Percentiles rank a stretch among this genome's conserved stretches.
phyloP scores from a whole-genome alignment of 2,329 filamentous ascomycete species.

The Geosmithia flava region DNA sequence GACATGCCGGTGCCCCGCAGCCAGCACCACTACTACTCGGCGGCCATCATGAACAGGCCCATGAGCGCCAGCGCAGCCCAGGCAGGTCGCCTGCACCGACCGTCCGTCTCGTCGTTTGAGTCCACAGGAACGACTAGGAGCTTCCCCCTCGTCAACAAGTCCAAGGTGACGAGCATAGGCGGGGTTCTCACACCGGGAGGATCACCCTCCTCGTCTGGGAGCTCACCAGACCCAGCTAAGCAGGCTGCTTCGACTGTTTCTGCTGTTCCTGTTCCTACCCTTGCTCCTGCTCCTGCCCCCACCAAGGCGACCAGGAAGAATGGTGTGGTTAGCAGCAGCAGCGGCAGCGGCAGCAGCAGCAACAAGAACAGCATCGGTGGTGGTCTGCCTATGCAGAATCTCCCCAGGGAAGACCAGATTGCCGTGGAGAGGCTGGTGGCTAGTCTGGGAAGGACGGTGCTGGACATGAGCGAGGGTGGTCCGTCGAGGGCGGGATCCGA shows the following conservation, averaged over 20 bases:
- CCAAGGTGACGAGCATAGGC: constrained; percentile 23
- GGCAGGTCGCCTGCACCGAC: constrained; percentile 32
- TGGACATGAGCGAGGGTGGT: constrained; percentile 46
- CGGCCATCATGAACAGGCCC: constrained; percentile 22
- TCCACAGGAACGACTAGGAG: constrained; percentile 48
- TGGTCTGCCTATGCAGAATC: constrained; percentile 25
- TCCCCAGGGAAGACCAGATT: constrained; percentile 44
- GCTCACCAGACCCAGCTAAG: background rate
- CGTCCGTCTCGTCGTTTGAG: constrained; percentile 43
- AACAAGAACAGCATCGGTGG: background rate
- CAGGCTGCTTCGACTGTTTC: background rate
- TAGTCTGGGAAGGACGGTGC: constrained; percentile 46
- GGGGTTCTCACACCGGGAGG: constrained; percentile 34
- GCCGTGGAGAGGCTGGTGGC: constrained; percentile 48
- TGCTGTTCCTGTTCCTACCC: constrained; percentile 9
- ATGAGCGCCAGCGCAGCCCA: constrained; percentile 2
- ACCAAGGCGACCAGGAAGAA: background rate
- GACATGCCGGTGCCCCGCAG: constrained; percentile 7
- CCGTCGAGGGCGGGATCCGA: constrained; percentile 41
- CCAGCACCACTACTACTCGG: constrained; percentile 11
- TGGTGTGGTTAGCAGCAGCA: no score
- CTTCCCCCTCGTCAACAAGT: constrained; percentile 46
- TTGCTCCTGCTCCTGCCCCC: no score
- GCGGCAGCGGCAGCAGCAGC: no score
- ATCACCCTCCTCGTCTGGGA: constrained; percentile 26